Evolutionary conservation across 2,329 filamentous ascomycete genomes (phyloP), one percentile per base, ranked within the genome.

Genomic region (Coccinonectria pachysandricola): DNA sequence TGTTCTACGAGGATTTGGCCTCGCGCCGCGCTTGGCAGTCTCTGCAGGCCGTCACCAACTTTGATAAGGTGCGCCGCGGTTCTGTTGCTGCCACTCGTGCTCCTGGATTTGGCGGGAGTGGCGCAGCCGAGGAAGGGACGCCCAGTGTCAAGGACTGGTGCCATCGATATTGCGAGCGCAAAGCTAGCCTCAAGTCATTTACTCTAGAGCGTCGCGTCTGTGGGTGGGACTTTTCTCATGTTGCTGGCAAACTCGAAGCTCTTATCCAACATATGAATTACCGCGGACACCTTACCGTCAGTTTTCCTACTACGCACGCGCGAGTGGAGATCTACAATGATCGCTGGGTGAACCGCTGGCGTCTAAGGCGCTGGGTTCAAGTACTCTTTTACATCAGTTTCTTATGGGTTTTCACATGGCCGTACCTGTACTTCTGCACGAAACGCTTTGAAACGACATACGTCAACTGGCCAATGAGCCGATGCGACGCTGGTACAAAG

Each of bases 371-470:
- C 6, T 83, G 75, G 74, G 59, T 84, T 22, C 58, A 66, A 21
- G 70, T 71, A 61, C 22, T 82, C 7, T 82, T 76, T 55, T 74
- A 71, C 46, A 49, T 81, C 5, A 74, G 74, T 0, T 71, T 84
- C 33, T 51, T 80, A 8, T 79, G 79, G 65, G 44, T 86, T 30
- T 61, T 86, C 39, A 60, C 69, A 3, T 86, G 80, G 80, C 80
- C 80, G 0, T 67, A 70, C 30, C 61, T 86, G 8, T 76, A 71
- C 53, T 65, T 83, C 46, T 54, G 66, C 11, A 86, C 80, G 2
- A 73, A 70, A 46, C 63, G 70, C 24, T 86, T 76, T 56, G 67
- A 77, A 36, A 74, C 81, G 3, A 65, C 72, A 3, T 58, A 62
- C 12, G 65, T 68, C 1, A 62, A 75, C 17, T 86, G 77, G 76